Evolutionary conservation across 345 rosid genomes (phyloP).

Genomic region (Gynandropsis gynandra): DNA sequence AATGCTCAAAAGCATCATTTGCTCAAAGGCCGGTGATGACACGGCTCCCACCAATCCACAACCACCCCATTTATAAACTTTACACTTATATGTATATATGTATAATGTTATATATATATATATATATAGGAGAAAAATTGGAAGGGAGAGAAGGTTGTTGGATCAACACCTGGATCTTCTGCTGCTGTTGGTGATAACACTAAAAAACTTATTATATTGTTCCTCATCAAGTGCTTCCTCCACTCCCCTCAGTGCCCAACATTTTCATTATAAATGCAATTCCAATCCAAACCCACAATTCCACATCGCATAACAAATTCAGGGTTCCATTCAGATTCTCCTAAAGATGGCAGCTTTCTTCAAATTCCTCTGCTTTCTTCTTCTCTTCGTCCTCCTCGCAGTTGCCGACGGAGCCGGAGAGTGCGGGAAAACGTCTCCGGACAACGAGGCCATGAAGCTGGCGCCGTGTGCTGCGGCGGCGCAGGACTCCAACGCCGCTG

Average conservation of each 20-base stretch:
- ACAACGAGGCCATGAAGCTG: conserved; percentile 70
- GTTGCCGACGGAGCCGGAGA: conserved; percentile 62
- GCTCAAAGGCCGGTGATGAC: conserved; percentile 24
- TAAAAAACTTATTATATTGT: background rate
- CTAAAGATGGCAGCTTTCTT: conserved; percentile 33
- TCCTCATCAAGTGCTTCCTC: conserved; percentile 27
- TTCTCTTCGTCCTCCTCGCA: conserved; percentile 30
- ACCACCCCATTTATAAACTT: background rate
- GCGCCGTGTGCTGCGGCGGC: conserved; percentile 76
- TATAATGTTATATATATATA: no score
- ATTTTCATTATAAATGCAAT: background rate
- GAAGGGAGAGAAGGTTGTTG: no score
- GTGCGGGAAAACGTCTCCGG: conserved; percentile 72
- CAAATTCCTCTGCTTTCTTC: conserved; percentile 37
- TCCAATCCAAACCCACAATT: conserved; percentile 5
- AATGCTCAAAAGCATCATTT: background rate
- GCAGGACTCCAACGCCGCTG: conserved; percentile 39
- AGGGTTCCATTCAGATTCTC: background rate
- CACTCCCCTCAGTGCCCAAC: conserved; percentile 16
- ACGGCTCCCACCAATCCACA: conserved; percentile 23
- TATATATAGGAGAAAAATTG: no score
- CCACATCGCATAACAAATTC: conserved; percentile 7
- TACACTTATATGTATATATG: no score
- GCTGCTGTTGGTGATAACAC: conserved; percentile 30
- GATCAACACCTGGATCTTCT: conserved; percentile 20